phyloP scores from a whole-genome alignment of 2,329 filamentous ascomycete species.

The Fusarium sp. region DNA sequence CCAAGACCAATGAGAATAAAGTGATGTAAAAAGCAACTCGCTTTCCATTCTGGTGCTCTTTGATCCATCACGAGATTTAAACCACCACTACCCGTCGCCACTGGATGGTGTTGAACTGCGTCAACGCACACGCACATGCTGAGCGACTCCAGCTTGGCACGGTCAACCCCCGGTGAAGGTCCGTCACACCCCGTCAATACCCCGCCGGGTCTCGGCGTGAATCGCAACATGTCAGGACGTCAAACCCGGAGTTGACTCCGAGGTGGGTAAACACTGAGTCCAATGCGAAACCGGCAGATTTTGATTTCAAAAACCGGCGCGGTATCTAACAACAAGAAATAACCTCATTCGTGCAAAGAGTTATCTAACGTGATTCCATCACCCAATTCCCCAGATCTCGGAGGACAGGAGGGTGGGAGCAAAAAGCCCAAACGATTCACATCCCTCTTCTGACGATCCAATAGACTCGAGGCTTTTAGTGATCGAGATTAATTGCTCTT shows the following conservation, averaged over 20 bases:
- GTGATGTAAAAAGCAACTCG: conserved; percentile 31
- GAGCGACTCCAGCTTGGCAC: conserved; percentile 23
- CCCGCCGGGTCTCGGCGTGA: conserved; percentile 39
- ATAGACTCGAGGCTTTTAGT: conserved; percentile 44
- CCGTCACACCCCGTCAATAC: conserved; percentile 32
- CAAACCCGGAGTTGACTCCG: conserved; percentile 28
- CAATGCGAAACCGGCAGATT: conserved; percentile 41
- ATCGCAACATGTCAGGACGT: conserved; percentile 24
- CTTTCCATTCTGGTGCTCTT: conserved; percentile 10
- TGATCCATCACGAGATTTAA: conserved; percentile 35
- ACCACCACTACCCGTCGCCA: conserved; percentile 39
- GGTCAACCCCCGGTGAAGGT: conserved; percentile 33
- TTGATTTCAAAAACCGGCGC: conserved; percentile 35
- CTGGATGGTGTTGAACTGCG: conserved; percentile 38
- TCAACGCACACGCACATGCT: conserved; percentile 10
- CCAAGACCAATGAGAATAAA: conserved; percentile 39
- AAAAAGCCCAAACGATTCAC: conserved; percentile 22
- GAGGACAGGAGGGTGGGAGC: conserved; percentile 30
- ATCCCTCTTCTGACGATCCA: conserved; percentile 39
- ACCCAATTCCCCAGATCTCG: conserved; percentile 39
- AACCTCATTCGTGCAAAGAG: conserved; percentile 42
- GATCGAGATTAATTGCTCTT: conserved; percentile 41
- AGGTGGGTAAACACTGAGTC: conserved; percentile 15
- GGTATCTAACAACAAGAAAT: conserved; percentile 28
- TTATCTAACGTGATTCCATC: conserved; percentile 44